Evolutionary conservation across 73 alveolate genomes (phyloP), one percentile per base, ranked within the genome.

Genomic region (Diophrys sp.): DNA sequence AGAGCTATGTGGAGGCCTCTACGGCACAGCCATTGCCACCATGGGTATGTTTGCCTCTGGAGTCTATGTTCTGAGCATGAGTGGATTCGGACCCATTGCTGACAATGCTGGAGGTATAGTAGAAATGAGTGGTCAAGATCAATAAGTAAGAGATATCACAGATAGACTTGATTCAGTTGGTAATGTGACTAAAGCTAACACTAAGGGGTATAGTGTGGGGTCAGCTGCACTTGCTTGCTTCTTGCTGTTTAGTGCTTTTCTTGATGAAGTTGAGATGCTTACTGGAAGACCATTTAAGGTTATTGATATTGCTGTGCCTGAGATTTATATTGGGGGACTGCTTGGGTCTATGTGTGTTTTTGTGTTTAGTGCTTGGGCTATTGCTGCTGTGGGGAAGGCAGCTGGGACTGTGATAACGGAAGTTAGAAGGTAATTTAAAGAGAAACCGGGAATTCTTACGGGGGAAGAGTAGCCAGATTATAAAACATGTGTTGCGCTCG

Each of bases 341-440:
- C 68, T 94, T 56, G 98, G 98, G 32, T 94, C 96, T 80, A 94
- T 94, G 98, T 81, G 91, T 71, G 97, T 97, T n/a, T 94, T 91
- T 75, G 89, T 94, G 75, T 89, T 88, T 75, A 75, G 94, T 54
- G 97, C 95, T 25, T 71, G 88, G 78, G 82, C 96, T 57, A 74
- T 89, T 83, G 85, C 83, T 70, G 90, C 97, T 34, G 94, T 88
- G 32, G 97, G 95, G 29, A 86, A 78, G 71, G 94, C 97, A 28
- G 93, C 94, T 23, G 67, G 71, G 73, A 91, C 80, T 54, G 85
- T 89, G 96, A 90, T 89, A 29, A 74, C 79, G n/a, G 96, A 89
- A 81, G 83, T 89, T 0, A 80, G 81, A 44, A 75, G 75, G 11
- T 55, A 89, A 67, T n/a, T n/a, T n/a, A n/a, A 67, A 56, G 56